phyloP scores from a whole-genome alignment of 1,284 basidiomycete genomes.

The Earliella scabrosa region DNA sequence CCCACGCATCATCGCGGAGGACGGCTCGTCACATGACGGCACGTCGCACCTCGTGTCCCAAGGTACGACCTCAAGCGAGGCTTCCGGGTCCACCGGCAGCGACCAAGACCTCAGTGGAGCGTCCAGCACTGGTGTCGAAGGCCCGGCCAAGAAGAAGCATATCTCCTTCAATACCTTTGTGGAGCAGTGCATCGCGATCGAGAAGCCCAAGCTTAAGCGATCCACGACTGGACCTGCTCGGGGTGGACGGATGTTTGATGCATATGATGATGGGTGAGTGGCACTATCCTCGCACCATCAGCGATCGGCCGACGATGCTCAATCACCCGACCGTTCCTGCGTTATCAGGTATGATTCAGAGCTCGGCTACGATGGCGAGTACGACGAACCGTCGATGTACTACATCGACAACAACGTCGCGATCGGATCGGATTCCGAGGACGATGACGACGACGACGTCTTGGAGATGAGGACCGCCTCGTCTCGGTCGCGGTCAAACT shows the following conservation, averaged over 20 bases:
- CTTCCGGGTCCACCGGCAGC: conserved; percentile 36
- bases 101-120: conserved; percentile 45
- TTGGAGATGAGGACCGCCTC: conserved; percentile 63
- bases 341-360: conserved; percentile 63
- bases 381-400: conserved; percentile 32
- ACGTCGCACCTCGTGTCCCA: conserved; percentile 8
- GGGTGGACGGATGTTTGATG: conserved; percentile 32
- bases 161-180: conserved; percentile 99
- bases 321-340: background rate
- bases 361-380: conserved; percentile 42
- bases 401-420: conserved; percentile 40
- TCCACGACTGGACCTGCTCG: conserved; percentile 23
- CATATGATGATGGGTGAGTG: conserved; percentile 69
- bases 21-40: conserved; percentile 7
- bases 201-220: conserved; percentile 55
- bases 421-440: conserved; percentile 42
- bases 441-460: conserved; percentile 68
- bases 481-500: conserved; percentile 43
- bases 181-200: conserved; percentile 96
- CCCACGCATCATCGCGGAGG: conserved; percentile 52
- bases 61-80: conserved; percentile 28
- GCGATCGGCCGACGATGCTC: conserved; percentile 13
- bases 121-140: conserved; percentile 27
- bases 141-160: conserved; percentile 68
- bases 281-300: conserved; percentile 4